Percentiles rank a stretch among this genome's conserved stretches.
Evolutionary conservation across 169 alveolate species (phyloP).

Genomic region (Plasmodium fragile): DNA sequence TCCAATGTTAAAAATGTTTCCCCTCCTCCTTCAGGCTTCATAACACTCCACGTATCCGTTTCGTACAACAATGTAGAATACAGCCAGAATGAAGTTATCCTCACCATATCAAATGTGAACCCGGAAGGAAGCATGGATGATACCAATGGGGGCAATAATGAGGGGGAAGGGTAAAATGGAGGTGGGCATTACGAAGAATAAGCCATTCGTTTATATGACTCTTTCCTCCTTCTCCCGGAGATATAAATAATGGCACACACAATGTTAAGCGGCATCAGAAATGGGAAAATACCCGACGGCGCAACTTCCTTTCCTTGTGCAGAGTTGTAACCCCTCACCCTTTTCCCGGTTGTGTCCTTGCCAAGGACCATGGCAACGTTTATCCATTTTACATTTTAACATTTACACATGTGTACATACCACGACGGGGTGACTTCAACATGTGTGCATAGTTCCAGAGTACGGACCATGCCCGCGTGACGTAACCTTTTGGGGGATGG

Average conservation of each 20-base stretch:
- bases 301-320: background rate
- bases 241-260: background rate
- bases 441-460: background rate
- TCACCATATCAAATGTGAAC: conserved; percentile 35
- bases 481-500: background rate
- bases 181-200: background rate
- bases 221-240: background rate
- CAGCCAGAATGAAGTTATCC: conserved; percentile 27
- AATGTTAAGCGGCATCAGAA: background rate
- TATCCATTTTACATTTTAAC: background rate
- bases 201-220: background rate
- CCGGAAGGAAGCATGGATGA: background rate
- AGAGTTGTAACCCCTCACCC: background rate
- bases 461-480: background rate
- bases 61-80: conserved; percentile 59
- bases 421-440: background rate
- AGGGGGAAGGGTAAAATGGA: background rate
- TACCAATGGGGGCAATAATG: background rate
- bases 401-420: background rate
- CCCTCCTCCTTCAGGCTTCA: conserved; percentile 16
- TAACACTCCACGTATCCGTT: conserved; percentile 40
- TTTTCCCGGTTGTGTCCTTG: background rate
- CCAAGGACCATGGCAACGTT: background rate
- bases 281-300: background rate
- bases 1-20: background rate